Percentiles rank a stretch among this genome's conserved stretches.
Evolutionary conservation across 305 asterid species (phyloP).

Genomic region (Solanum hybrid): DNA sequence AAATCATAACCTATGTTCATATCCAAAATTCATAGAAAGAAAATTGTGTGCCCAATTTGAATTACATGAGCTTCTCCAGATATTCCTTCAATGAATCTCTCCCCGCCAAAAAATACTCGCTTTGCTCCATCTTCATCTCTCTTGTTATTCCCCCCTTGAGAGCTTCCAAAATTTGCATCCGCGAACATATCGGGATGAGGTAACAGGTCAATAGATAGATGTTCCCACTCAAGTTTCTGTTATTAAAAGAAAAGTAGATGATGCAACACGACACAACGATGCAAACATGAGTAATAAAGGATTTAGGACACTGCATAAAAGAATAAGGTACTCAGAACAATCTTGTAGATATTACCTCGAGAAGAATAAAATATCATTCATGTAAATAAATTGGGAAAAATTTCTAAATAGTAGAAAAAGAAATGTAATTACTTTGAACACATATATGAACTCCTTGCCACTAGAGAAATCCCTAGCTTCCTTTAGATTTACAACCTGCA

Average conservation of each 20-base stretch:
- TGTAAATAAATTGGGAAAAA: slow-evolving; percentile 14
- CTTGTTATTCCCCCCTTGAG: slow-evolving; percentile 45
- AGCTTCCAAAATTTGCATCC: slow-evolving; percentile 51
- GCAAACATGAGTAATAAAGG: neutral
- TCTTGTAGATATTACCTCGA: neutral
- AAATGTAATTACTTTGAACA: slow-evolving; percentile 63
- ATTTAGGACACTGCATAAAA: neutral
- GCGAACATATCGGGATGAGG: slow-evolving; percentile 98
- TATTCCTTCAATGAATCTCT: slow-evolving; percentile 88
- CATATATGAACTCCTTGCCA: slow-evolving; percentile 88
- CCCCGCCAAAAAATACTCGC: slow-evolving; percentile 97
- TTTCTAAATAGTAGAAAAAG: slow-evolving; percentile 4
- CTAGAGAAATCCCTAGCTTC: slow-evolving; percentile 92
- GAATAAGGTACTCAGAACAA: neutral
- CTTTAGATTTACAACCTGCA: slow-evolving; percentile 92
- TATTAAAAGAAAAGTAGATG: slow-evolving; percentile 8
- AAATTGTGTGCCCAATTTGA: slow-evolving; percentile 1
- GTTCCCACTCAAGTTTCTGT: slow-evolving; percentile 98
- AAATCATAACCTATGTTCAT: neutral
- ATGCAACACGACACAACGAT: neutral
- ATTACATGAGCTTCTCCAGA: slow-evolving; percentile 95
- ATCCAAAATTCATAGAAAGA: neutral
- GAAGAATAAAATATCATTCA: neutral
- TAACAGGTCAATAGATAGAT: slow-evolving; percentile 85
- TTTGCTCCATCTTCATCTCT: slow-evolving; percentile 99